phyloP scores from a whole-genome alignment of 371 early-diverging fungal species.

The Lichtheimia ramosa region DNA sequence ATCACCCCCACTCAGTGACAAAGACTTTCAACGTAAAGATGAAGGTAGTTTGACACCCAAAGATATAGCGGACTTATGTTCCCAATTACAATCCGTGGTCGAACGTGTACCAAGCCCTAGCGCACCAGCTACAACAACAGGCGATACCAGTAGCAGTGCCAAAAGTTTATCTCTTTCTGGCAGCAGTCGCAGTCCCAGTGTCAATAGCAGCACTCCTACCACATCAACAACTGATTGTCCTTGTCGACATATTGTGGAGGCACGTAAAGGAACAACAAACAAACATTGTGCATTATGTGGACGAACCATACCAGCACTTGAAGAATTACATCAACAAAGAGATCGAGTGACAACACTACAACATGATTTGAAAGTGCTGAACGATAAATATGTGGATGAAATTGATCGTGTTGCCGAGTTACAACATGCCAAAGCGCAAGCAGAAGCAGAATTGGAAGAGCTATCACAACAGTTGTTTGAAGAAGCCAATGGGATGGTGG shows the following conservation, averaged over 20 bases:
- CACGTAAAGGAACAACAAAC: too few relatives aligned
- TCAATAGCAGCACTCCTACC: background rate
- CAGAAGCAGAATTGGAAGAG: conserved; percentile 86
- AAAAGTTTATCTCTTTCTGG: background rate
- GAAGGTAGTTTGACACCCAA: conserved; percentile 30
- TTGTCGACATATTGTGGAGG: conserved; percentile 2
- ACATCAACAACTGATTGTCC: background rate
- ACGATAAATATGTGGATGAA: conserved; percentile 79
- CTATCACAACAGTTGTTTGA: conserved; percentile 81
- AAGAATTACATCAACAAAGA: conserved; percentile 30
- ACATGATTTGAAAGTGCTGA: conserved; percentile 55
- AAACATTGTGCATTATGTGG: background rate
- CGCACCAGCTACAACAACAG: background rate
- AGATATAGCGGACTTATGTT: conserved; percentile 29
- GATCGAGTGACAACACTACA: conserved; percentile 48
- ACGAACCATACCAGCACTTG: background rate
- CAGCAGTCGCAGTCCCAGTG: background rate
- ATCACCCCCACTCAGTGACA: too few relatives aligned
- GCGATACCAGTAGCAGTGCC: background rate
- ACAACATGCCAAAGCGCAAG: conserved; percentile 79
- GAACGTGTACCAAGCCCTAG: conserved; percentile 8
- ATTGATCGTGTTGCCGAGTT: conserved; percentile 90
- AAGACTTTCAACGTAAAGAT: too few relatives aligned
- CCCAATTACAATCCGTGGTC: conserved; percentile 16
- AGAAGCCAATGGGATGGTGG: conserved; percentile 87